Percentiles rank a stretch among this genome's conserved stretches.
These are phyloP conservation scores for Apophysomyces ossiformis DNA, from an alignment of 371 early-diverging fungal genomes.

Conservation along the genomic window DNA sequence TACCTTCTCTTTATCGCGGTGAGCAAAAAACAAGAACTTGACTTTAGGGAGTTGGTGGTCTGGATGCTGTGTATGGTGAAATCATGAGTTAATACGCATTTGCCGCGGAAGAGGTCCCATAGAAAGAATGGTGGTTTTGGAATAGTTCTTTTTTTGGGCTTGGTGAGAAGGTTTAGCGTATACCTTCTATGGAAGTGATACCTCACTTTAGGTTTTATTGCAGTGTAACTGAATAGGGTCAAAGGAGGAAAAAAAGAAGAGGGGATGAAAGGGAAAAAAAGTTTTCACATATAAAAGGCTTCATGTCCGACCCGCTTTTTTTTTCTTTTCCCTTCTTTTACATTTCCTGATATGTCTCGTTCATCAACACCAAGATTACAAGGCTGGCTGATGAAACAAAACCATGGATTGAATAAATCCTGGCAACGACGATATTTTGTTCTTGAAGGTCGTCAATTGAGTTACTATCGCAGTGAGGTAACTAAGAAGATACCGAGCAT, in stretches of 20 bases:
- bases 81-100: not conserved
- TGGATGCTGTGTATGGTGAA: constrained; percentile 5
- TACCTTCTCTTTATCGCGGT: too few relatives aligned
- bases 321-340: not conserved
- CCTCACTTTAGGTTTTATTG: constrained; percentile 11
- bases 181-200: not conserved
- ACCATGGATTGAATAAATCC: constrained; percentile 40
- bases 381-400: constrained; percentile 49
- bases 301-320: not conserved
- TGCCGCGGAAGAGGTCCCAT: constrained; percentile 8
- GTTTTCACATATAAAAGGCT: not conserved
- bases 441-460: constrained; percentile 40
- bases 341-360: constrained; percentile 6
- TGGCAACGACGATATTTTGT: constrained; percentile 49
- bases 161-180: not conserved
- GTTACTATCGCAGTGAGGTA: constrained; percentile 44
- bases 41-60: not conserved
- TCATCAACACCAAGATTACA: constrained; percentile 12
- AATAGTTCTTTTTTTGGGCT: not conserved
- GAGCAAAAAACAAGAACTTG: not conserved
- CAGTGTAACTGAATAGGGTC: constrained; percentile 6
- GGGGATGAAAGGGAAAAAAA: not conserved
- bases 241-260: constrained; percentile 1
- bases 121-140: not conserved
- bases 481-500: not conserved